Evolutionary conservation across 495 filamentous ascomycete species (phyloP).

Genomic region (Annulohypoxylon nitens): DNA sequence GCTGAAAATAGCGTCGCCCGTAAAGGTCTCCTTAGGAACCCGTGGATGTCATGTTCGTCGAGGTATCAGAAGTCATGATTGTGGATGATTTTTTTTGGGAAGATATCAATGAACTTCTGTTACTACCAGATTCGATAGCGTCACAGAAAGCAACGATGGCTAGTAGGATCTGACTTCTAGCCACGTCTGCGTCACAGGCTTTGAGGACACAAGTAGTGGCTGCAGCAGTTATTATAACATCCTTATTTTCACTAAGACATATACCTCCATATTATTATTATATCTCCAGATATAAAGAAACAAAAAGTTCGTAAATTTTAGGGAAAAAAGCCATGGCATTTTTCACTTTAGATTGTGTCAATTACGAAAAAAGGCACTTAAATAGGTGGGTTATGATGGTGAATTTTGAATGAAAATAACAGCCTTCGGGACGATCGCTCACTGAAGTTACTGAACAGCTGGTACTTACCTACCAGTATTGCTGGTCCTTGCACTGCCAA

Average conservation of each 20-base stretch:
- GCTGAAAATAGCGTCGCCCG: background rate
- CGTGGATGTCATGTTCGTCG: slow-evolving; percentile 20
- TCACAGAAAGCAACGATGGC: slow-evolving; percentile 54
- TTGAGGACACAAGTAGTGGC: slow-evolving; percentile 57
- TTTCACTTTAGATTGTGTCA: no score
- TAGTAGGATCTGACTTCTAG: slow-evolving; percentile 56
- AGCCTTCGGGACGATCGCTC: no score
- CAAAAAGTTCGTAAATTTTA: no score
- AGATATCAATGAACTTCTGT: slow-evolving; percentile 24
- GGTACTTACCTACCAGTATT: slow-evolving; percentile 46
- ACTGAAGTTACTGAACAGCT: no score
- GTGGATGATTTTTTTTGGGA: slow-evolving; percentile 9
- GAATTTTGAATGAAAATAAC: no score
- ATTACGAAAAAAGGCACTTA: no score
- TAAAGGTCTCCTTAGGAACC: slow-evolving; percentile 17
- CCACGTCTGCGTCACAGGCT: slow-evolving; percentile 52
- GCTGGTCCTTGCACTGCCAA: slow-evolving; percentile 48
- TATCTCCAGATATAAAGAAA: background rate
- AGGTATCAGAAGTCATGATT: slow-evolving; percentile 20
- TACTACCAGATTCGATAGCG: slow-evolving; percentile 38
- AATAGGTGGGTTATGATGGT: no score
- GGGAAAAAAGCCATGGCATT: background rate
- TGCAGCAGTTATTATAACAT: slow-evolving; percentile 42
- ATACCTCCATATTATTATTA: background rate
- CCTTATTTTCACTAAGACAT: slow-evolving; percentile 45